These are phyloP conservation scores for Clavispora carvajalis DNA, from an alignment of 805 yeast genomes.

Conservation along the genomic window DNA sequence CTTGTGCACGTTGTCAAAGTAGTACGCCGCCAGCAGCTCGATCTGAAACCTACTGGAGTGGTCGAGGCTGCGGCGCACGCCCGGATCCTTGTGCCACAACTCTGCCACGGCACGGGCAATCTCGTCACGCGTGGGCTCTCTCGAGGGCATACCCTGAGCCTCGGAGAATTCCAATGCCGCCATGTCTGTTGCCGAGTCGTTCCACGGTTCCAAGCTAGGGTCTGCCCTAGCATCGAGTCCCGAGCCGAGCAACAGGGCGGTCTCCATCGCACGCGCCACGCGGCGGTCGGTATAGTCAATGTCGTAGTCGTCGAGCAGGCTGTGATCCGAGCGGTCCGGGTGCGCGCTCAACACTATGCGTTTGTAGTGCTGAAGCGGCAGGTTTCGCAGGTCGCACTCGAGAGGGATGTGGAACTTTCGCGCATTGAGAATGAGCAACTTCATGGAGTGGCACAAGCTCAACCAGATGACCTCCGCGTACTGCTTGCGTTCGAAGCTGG, in stretches of 20 bases:
- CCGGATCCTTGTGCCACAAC: slow-evolving; percentile 69
- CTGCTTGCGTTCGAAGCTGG: slow-evolving; percentile 70
- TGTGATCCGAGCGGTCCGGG: slow-evolving; percentile 3
- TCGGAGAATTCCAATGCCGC: neutral
- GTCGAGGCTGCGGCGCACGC: slow-evolving; percentile 53
- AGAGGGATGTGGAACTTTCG: slow-evolving; percentile 57
- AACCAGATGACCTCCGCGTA: slow-evolving; percentile 90
- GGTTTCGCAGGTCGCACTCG: slow-evolving; percentile 54
- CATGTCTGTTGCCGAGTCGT: neutral
- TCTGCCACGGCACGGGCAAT: slow-evolving; percentile 66
- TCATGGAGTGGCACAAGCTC: slow-evolving; percentile 83
- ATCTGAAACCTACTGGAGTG: slow-evolving; percentile 76
- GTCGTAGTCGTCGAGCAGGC: slow-evolving; percentile 12
- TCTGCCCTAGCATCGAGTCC: too few relatives aligned
- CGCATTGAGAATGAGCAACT: slow-evolving; percentile 68
- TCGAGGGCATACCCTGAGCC: slow-evolving; percentile 3
- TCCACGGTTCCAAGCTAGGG: too few relatives aligned
- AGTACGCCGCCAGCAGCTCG: slow-evolving; percentile 77
- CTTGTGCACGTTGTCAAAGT: slow-evolving; percentile 65
- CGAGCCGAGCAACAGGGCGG: neutral
- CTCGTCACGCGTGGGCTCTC: slow-evolving; percentile 40
- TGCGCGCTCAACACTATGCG: slow-evolving; percentile 51
- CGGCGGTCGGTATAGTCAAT: slow-evolving; percentile 8
- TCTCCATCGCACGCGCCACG: neutral
- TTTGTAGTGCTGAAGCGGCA: slow-evolving; percentile 42